These are phyloP conservation scores for Sanguinoderma infundibulare DNA, from an alignment of 1,284 basidiomycete species.

Conservation along the genomic window DNA sequence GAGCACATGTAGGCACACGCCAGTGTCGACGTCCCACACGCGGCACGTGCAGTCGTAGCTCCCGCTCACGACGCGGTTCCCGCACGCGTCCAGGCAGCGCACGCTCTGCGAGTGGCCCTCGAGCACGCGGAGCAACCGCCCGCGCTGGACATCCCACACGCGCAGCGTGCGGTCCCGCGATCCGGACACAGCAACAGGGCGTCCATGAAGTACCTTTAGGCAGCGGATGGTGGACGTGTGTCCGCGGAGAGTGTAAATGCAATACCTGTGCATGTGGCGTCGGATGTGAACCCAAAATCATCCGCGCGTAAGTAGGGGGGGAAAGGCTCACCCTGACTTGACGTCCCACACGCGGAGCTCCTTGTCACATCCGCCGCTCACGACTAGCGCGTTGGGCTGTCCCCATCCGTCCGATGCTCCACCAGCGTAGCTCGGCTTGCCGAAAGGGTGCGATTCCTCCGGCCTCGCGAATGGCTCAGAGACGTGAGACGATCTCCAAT, in stretches of 20 bases:
- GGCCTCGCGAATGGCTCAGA: conserved; percentile 19
- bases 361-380: conserved; percentile 95
- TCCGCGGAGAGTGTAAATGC: conserved; percentile 81
- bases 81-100: conserved; percentile 87
- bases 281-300: neutral
- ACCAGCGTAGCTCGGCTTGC: conserved; percentile 63
- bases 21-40: conserved; percentile 73
- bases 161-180: conserved; percentile 87
- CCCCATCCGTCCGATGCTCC: conserved; percentile 73
- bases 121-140: conserved; percentile 71
- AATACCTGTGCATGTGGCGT: conserved; percentile 54
- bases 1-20: conserved; percentile 84
- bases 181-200: conserved; percentile 90
- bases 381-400: conserved; percentile 70
- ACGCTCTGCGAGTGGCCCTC: conserved; percentile 86
- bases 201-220: conserved; percentile 85
- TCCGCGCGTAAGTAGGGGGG: neutral
- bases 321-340: conserved; percentile 64
- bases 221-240: conserved; percentile 94
- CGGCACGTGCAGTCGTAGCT: conserved; percentile 89
- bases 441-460: conserved; percentile 30
- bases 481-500: conserved; percentile 8
- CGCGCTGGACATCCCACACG: conserved; percentile 93
- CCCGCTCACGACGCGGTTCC: conserved; percentile 82
- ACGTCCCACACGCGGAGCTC: conserved; percentile 92